Conservation (phyloP, 805 yeast genomes). For the Candida tibetensis region DNA sequence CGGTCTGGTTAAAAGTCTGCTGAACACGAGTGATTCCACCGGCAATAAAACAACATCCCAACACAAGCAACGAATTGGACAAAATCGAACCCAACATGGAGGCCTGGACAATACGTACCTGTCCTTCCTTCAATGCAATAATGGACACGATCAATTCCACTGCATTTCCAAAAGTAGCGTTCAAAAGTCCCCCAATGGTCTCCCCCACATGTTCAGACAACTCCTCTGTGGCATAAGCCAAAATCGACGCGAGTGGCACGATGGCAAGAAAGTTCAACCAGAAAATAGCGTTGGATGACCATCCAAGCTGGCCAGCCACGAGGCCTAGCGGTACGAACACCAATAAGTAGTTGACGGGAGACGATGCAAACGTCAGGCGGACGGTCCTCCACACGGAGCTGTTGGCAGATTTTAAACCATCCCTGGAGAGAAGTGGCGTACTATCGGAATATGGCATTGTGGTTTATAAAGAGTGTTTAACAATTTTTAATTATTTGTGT, state of each 20-base stretch:
- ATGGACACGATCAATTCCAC: slow-evolving; percentile 94
- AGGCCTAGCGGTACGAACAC: slow-evolving; percentile 89
- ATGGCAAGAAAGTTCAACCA: slow-evolving; percentile 82
- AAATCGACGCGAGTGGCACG: slow-evolving; percentile 84
- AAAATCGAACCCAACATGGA: slow-evolving; percentile 94
- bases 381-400: slow-evolving; percentile 14
- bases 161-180: slow-evolving; percentile 97
- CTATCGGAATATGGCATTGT: background rate
- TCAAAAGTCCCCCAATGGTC: slow-evolving; percentile 88
- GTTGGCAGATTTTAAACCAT: background rate
- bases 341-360: slow-evolving; percentile 73
- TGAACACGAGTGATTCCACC: slow-evolving; percentile 88
- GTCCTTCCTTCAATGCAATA: slow-evolving; percentile 82
- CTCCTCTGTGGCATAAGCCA: slow-evolving; percentile 93
- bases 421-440: background rate
- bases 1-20: slow-evolving; percentile 91
- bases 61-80: slow-evolving; percentile 81
- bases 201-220: slow-evolving; percentile 84
- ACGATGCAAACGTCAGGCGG: slow-evolving; percentile 42
- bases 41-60: slow-evolving; percentile 92
- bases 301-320: slow-evolving; percentile 58
- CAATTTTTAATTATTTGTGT: background rate
- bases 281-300: slow-evolving; percentile 58
- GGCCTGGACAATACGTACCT: slow-evolving; percentile 92
- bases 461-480: background rate